Conservation (phyloP, 73 alveolate species). For the Paraurostyla sp. region DNA sequence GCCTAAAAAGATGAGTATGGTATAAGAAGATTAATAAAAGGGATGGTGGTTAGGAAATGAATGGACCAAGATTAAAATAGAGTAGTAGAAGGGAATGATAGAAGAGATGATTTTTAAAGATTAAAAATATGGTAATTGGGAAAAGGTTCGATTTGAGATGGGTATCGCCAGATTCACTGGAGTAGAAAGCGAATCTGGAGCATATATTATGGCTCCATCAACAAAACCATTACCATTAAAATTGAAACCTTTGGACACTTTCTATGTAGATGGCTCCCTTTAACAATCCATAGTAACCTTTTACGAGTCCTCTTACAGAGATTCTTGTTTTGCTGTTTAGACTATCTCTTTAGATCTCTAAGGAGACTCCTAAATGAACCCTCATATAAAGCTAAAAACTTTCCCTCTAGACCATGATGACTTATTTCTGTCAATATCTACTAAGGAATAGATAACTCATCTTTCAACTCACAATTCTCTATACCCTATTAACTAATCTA, state of each 20-base stretch:
- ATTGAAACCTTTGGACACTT: background rate
- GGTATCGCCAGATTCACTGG: constrained; percentile 15
- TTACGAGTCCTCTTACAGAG: constrained; percentile 21
- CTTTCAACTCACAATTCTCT: constrained; percentile 1
- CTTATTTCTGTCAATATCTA: background rate
- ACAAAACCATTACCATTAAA: background rate
- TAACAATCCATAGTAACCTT: background rate
- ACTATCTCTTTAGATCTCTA: background rate
- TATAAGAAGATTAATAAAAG: background rate
- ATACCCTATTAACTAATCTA: background rate
- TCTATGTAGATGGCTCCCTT: background rate
- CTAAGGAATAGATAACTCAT: background rate
- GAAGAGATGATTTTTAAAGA: background rate
- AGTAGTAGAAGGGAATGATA: background rate
- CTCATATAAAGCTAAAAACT: constrained; percentile 17
- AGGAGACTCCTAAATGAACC: background rate
- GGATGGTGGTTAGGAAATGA: background rate
- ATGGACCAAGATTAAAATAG: background rate
- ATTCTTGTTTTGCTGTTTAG: constrained; percentile 17
- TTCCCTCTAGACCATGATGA: constrained; percentile 43
- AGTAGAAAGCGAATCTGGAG: constrained; percentile 55
- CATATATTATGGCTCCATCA: constrained; percentile 51
- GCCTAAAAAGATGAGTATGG: background rate
- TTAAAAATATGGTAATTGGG: background rate
- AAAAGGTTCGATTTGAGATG: background rate